phyloP scores from a whole-genome alignment of 202 grass and related monocot genomes.

The Miscanthus sacchariflorus region DNA sequence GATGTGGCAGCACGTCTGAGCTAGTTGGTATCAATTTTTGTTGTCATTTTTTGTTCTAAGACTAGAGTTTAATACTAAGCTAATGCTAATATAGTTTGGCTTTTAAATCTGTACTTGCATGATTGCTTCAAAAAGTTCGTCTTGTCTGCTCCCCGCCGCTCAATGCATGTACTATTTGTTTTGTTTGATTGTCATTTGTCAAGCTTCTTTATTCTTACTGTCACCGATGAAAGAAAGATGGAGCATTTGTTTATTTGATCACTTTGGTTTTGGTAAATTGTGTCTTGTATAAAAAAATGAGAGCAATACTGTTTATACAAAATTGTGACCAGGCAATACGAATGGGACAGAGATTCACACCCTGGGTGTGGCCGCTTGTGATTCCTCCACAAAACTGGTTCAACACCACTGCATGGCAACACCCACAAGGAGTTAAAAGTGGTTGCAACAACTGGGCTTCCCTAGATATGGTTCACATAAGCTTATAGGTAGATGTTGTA shows the following conservation, averaged over 20 bases:
- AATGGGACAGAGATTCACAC: not conserved
- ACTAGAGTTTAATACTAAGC: slow-evolving; percentile 56
- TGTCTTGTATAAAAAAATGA: not conserved
- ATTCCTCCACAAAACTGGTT: not conserved
- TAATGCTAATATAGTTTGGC: slow-evolving; percentile 60
- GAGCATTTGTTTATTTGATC: not conserved
- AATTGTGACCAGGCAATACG: not conserved
- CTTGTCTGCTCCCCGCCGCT: not conserved
- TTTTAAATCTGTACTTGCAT: slow-evolving; percentile 22
- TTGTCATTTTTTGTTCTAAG: slow-evolving; percentile 24
- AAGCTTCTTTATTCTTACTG: not conserved
- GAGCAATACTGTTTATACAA: not conserved
- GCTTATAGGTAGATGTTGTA: not conserved
- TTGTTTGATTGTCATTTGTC: slow-evolving; percentile 19
- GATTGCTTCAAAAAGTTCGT: slow-evolving; percentile 15
- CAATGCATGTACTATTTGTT: not conserved
- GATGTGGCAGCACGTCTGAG: slow-evolving; percentile 30
- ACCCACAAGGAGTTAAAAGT: slow-evolving; percentile 41
- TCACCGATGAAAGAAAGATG: not conserved
- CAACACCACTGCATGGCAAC: not conserved
- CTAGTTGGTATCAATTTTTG: slow-evolving; percentile 39
- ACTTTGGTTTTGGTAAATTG: not conserved
- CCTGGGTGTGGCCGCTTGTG: not conserved
- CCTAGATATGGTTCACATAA: slow-evolving; percentile 31
- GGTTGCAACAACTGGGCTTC: slow-evolving; percentile 5